Evolutionary conservation across 164 flowering plant genomes (phyloP), one percentile per base, ranked within the genome.

Genomic region (Tetrastigma voinierianum): DNA sequence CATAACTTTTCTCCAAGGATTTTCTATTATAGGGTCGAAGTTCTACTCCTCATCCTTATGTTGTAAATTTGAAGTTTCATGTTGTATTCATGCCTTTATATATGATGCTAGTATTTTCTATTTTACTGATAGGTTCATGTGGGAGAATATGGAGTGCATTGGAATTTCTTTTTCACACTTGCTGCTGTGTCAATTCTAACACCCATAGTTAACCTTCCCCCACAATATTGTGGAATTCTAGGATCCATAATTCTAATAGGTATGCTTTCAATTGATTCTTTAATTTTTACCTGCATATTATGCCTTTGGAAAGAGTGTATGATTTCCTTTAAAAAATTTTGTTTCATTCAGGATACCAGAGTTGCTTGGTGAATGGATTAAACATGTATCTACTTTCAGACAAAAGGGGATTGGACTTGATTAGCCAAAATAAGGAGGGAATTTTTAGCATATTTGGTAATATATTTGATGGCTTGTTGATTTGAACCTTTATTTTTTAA

Each of bases 111-210:
- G 18, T 57, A 56, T 17, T 57, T 66, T 10, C 14, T 23, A n/a
- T 66, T 58, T 45, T n/a, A 57, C 46, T 56, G 80, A 64, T 72
- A 93, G 98, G 96, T 91, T 70, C 97, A 94, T 76, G 90, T 87
- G 46, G 95, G 90, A 55, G 98, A 94, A 75, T 94, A 91, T 85
- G 97, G 98, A 58, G 91, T 91, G 54, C 98, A 94, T 62, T 94
- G 98, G 97, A 91, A 91, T 74, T 94, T 94, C 85, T 94, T 94
- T 76, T 94, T 94, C 83, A 90, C 96, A 24, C 93, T 91, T 67
- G 97, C 96, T 51, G 91, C 83, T 65, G 85, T 94, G 48, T 81
- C 98, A 32, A 63, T 91, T 52, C 77, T 94, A 56, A 82, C 95
- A 56, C 83, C 90, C 49, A 20, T 80, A 12, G 71, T 86, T 46